Base-by-base conservation (phyloP, 2,329 filamentous ascomycete genomes). In the Corinectria fuckeliana region DNA sequence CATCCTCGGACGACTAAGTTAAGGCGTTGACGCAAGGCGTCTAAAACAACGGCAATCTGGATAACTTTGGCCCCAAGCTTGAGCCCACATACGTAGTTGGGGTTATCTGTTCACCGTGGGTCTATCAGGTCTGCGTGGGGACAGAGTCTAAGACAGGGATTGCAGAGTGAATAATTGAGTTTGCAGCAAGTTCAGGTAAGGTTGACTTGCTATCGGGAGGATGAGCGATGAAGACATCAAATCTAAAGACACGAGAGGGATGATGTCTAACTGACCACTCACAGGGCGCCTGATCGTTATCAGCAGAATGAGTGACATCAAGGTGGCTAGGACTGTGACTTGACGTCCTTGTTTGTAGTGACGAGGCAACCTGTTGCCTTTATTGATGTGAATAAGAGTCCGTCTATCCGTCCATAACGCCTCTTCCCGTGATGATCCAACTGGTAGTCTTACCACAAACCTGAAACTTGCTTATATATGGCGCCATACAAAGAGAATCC, bases 361-460 rank as follows among this genome's bases (percentile, higher is more conserved):
- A 11, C 7, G 5, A 23, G n/a, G 23, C 14, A 26, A 42, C 14
- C 28, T 18, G 21, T 39, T 44, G 49, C n/a, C 13, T 42, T 47
- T 48, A 26, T 49, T 49, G 20, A 41, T 38, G 16, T 45, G 14
- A 32, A 32, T 41, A 26, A 34, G 11, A 20, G 44, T 32, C 45
- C 50, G 11, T 50, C 56, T 58, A 53, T 53, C 18, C 10, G 49
- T 2, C 42, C 26, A 54, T 50, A 28, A 53, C 50, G 50, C 50
- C 56, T 25, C 30, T 20, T 39, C 54, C 54, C 20, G 38, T 56
- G 38, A 23, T 26, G 49, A 49, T 58, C 42, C 51, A 41, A 18
- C 55, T 23, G 5, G 14, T 20, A 25, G 10, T 13, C n/a, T 21
- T 36, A 21, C 8, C 18, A 30, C 42, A 30, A 48, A n/a, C 25